These are phyloP conservation scores for Metschnikowia lachancei DNA, from an alignment of 805 yeast species.

Conservation along the genomic window DNA sequence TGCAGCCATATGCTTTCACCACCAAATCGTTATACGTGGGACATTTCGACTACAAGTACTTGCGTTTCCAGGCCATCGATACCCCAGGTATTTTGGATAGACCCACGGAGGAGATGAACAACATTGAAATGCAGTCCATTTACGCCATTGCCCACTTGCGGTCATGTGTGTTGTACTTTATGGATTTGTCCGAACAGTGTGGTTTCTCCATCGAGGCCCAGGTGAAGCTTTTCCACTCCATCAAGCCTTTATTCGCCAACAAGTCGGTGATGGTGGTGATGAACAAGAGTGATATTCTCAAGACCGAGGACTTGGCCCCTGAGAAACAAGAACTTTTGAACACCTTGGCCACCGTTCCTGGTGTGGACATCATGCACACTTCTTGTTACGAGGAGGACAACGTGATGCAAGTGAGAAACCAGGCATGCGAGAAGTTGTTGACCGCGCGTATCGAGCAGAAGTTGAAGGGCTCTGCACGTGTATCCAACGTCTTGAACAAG, in stretches of 20 bases:
- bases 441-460: constrained; percentile 96
- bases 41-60: constrained; percentile 96
- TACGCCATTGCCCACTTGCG: constrained; percentile 98
- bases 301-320: constrained; percentile 75
- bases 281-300: constrained; percentile 90
- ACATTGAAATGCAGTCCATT: constrained; percentile 98
- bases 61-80: constrained; percentile 98
- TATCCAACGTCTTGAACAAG: constrained; percentile 84
- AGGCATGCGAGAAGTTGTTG: constrained; percentile 94
- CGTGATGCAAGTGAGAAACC: constrained; percentile 92
- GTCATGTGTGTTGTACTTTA: constrained; percentile 92
- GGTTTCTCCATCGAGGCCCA: constrained; percentile 97
- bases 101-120: constrained; percentile 99
- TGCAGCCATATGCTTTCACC: constrained; percentile 98
- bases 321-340: constrained; percentile 71
- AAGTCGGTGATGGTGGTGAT: constrained; percentile 93
- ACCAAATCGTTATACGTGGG: constrained; percentile 97
- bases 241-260: constrained; percentile 95
- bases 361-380: constrained; percentile 88
- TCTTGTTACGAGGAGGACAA: constrained; percentile 94
- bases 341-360: constrained; percentile 61
- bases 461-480: constrained; percentile 87
- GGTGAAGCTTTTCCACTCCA: constrained; percentile 93
- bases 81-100: constrained; percentile 98
- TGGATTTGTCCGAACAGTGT: constrained; percentile 99